These are phyloP conservation scores for Fusarium sp. DNA, from an alignment of 2,329 filamentous ascomycete species.

Conservation along the genomic window DNA sequence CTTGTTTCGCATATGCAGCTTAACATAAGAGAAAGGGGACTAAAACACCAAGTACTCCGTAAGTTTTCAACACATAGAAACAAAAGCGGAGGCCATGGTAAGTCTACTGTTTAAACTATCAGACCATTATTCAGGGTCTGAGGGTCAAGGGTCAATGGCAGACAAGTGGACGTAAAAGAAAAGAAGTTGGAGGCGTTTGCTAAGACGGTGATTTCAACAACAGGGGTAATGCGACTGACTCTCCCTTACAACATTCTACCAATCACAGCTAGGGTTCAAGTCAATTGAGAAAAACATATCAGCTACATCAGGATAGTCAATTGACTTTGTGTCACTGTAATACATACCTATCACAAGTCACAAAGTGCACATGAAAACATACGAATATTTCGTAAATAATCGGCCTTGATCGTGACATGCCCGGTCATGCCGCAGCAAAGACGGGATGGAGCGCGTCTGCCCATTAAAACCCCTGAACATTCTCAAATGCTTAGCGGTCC, in stretches of 20 bases:
- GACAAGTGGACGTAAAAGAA: slow-evolving; percentile 10
- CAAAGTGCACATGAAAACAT: not conserved
- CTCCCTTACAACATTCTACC: slow-evolving; percentile 9
- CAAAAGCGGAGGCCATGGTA: slow-evolving; percentile 24
- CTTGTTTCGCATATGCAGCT: slow-evolving; percentile 22
- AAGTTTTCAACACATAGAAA: not conserved
- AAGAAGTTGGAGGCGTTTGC: slow-evolving; percentile 11
- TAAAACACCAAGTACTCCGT: not conserved
- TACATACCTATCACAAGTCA: too few species aligned
- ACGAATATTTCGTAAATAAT: not conserved
- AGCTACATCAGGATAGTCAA: not conserved
- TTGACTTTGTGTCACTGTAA: not conserved
- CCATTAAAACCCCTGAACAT: slow-evolving; percentile 42
- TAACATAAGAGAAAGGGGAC: slow-evolving; percentile 13
- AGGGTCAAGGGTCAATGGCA: too few species aligned
- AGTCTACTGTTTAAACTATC: slow-evolving; percentile 6
- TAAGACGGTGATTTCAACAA: slow-evolving; percentile 8
- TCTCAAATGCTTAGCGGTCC: slow-evolving; percentile 29
- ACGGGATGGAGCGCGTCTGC: slow-evolving; percentile 1
- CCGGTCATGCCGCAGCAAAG: not conserved
- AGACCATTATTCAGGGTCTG: slow-evolving; percentile 18
- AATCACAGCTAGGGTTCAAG: slow-evolving; percentile 5
- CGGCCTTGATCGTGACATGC: not conserved
- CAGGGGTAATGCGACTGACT: slow-evolving; percentile 5
- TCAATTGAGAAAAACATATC: not conserved